Evolutionary conservation across 345 rosid species (phyloP).

Genomic region (Theobroma cacao): DNA sequence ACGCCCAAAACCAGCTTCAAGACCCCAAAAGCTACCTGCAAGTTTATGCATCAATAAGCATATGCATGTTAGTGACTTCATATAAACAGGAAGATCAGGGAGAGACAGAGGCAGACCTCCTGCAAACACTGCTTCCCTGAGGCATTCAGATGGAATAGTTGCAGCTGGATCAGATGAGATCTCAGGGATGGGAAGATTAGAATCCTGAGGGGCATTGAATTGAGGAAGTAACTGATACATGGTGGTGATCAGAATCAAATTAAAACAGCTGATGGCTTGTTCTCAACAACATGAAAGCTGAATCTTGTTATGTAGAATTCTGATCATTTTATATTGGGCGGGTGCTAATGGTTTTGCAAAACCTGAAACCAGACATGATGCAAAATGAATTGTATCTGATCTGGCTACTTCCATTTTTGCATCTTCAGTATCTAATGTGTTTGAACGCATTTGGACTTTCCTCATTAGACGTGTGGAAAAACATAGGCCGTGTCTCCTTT

Average conservation of each 20-base stretch:
- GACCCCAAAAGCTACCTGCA: constrained; percentile 16
- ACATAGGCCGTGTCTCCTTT: not conserved
- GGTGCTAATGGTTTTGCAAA: not conserved
- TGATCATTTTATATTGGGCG: not conserved
- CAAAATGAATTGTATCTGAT: not conserved
- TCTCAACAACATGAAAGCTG: not conserved
- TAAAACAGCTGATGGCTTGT: not conserved
- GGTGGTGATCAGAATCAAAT: not conserved
- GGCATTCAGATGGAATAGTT: not conserved
- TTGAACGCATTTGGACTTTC: not conserved
- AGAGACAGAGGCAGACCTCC: not conserved
- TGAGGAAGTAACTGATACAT: constrained; percentile 15
- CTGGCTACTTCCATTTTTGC: not conserved
- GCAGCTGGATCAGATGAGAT: not conserved
- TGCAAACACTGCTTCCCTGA: constrained; percentile 22
- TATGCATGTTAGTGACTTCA: not conserved
- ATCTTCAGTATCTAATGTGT: not conserved
- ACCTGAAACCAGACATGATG: not conserved
- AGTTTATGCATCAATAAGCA: not conserved
- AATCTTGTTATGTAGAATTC: not conserved
- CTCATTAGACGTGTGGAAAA: not conserved
- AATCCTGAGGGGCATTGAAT: not conserved
- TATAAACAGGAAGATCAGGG: not conserved
- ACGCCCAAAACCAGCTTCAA: constrained; percentile 21
- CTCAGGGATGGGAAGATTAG: not conserved